phyloP scores from a whole-genome alignment of 2,329 filamentous ascomycete species.

The Xylariales sp. region DNA sequence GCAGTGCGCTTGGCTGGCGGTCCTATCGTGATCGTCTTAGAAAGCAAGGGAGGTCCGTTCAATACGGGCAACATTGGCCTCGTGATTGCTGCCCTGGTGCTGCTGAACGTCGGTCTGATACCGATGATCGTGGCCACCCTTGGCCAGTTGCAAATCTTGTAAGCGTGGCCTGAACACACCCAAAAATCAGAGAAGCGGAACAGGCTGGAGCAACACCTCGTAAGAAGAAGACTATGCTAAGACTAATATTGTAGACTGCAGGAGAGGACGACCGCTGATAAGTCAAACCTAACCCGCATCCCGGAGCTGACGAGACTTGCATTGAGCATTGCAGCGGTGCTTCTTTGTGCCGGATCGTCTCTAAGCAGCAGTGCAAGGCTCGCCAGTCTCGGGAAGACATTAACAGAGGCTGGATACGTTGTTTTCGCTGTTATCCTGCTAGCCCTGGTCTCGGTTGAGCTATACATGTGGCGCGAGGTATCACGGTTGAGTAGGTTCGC shows the following conservation, averaged over 20 bases:
- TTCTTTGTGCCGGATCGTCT: neutral
- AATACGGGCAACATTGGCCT: conserved; percentile 2
- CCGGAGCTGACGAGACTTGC: too few relatives aligned
- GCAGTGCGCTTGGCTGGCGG: conserved; percentile 6
- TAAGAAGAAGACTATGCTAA: neutral
- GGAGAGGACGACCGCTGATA: too few relatives aligned
- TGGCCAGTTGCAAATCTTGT: conserved; percentile 2
- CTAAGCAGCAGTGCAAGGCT: neutral
- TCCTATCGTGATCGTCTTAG: neutral
- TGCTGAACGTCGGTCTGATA: conserved; percentile 8
- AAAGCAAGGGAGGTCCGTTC: neutral
- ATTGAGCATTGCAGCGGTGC: conserved; percentile 1
- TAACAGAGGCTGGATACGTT: neutral
- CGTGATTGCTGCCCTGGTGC: conserved; percentile 3
- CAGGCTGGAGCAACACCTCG: too few relatives aligned
- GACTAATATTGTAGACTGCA: neutral
- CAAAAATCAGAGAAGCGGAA: too few relatives aligned
- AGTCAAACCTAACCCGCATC: too few relatives aligned
- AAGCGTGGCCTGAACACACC: neutral
- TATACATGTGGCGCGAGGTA: too few relatives aligned
- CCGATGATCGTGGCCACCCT: conserved; percentile 6
- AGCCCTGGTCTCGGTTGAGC: neutral
- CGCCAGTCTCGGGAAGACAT: neutral
- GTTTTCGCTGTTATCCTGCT: neutral
- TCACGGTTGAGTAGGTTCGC: too few relatives aligned